Evolutionary conservation across 805 yeast genomes (phyloP).

Genomic region (Diddensiella caesifluorescens): DNA sequence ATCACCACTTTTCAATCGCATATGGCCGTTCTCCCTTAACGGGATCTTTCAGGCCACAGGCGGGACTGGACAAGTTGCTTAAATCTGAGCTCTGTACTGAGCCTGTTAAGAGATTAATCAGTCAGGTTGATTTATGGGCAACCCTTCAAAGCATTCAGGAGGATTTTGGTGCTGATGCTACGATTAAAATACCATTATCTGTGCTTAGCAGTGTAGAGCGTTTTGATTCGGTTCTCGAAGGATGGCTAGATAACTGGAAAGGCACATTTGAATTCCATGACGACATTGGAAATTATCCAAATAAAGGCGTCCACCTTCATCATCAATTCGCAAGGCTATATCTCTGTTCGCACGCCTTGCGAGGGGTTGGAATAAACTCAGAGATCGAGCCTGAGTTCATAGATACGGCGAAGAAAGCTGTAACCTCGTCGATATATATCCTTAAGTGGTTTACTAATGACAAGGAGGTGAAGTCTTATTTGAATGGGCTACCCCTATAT

Average conservation of each 20-base stretch:
- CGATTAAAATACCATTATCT: neutral
- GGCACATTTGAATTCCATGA: conserved; percentile 1
- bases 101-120: conserved; percentile 4
- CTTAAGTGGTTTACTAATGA: conserved; percentile 4
- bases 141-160: conserved; percentile 2
- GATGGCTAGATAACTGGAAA: conserved; percentile 1
- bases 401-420: conserved; percentile 3
- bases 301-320: conserved; percentile 7
- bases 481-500: conserved; percentile 9
- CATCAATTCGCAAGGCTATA: conserved; percentile 10
- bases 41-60: conserved; percentile 4
- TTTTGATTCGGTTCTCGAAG: neutral
- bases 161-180: conserved; percentile 7
- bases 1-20: conserved; percentile 11
- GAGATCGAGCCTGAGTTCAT: conserved; percentile 1
- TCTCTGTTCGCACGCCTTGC: conserved; percentile 5
- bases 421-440: conserved; percentile 4
- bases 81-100: conserved; percentile 1
- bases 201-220: neutral
- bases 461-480: conserved; percentile 2
- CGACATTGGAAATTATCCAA: conserved; percentile 6
- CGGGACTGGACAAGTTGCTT: conserved; percentile 2
- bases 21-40: conserved; percentile 8
- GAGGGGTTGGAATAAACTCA: conserved; percentile 1
- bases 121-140: conserved; percentile 9